Evolutionary conservation across 1,284 basidiomycete species (phyloP), one percentile per base, ranked within the genome.

Genomic region (Exsudoporus floridanus): DNA sequence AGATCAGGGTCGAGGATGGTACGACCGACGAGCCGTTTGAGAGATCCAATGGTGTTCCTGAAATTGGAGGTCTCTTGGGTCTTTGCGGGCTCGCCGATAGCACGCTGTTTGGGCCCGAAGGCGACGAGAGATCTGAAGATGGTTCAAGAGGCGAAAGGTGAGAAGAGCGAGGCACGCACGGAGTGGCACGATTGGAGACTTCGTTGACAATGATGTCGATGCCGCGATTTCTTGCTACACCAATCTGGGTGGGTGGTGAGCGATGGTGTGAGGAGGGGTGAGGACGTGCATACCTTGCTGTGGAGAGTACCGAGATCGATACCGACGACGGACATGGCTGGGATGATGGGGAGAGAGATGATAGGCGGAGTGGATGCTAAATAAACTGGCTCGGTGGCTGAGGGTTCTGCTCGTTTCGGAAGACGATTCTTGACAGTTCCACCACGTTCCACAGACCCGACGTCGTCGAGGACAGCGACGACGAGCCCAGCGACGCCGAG

Each of bases 51-150:
- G 36, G 94, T 97, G 77, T 97, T 98, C 73, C 86, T 90, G 80
- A 94, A 97, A 77, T 97, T 97, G 61, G 92, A 94, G n/a, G 89
- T 96, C 76, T 98, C 94, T 61, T 94, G 91, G 2, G 92, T 97
- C 78, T 97, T 97, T 64, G 94, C 94, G 21, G 92, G 61, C 74
- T 98, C 94, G 60, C 94, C 94, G 67, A 97, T 89, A 46, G 86
- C 73, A 58, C 94, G 87, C 67, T 94, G 89, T 71, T 90, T 92
- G 38, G 83, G 81, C 27, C 93, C 94, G 74, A 96, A 98, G 7
- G 90, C 92, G 58, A 97, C 85, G 57, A 98, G 83, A 40, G 94
- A 95, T 67, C 93, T 95, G 62, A 1, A 52, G 9, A 13, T 35
- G 25, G 46, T 46, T 23, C 4, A 43, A 7, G n/a, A 30, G 12